Evolutionary conservation across 495 filamentous ascomycete species (phyloP), one percentile per base, ranked within the genome.

Genomic region (Podospora appendiculata): DNA sequence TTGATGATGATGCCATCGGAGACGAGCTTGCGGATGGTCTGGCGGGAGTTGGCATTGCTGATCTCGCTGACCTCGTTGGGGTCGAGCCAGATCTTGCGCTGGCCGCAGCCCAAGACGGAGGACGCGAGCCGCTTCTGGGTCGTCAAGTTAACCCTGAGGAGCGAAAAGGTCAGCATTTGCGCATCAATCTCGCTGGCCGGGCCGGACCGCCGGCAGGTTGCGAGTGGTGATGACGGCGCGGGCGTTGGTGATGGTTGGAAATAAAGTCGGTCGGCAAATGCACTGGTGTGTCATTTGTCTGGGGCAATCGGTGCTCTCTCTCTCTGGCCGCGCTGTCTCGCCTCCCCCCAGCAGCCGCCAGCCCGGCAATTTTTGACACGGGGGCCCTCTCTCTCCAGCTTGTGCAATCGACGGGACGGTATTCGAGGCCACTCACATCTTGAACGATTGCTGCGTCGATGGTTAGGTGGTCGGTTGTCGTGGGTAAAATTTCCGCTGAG

Each of bases 81-180:
- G 80, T 99, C 93, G 72, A 99, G 90, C 93, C 93, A 99, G 80
- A 99, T 93, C 87, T 97, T 97, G 83, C 91, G 87, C 86, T 97
- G 87, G 74, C 93, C 93, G 82, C 89, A 93, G 80, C 90, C 90
- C 72, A 92, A 86, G 69, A 98, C 93, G 74, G 91, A 89, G 70
- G 93, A 89, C 70, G 93, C 94, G 67, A 98, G 92, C 78, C 94
- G 92, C 86, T 99, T 99, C 83, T 99, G 93, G 68, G 93, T 98
- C 74, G 86, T 85, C 72, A 98, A 90, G 74, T 97, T 98, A 84
- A 96, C 91, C 94, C 93, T 98, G 71, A 12, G 55, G 50, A 53
- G 46, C 25, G 47, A 38, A 56, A 48, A 59, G 48, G 62, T 77
- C 64, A 77, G 72, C 66, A 62, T 52, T 56, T 25, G 25, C 25